Percentiles rank a stretch among this genome's conserved stretches.
Evolutionary conservation across 2,329 filamentous ascomycete genomes (phyloP).

Genomic region (Aspergillus tanneri): DNA sequence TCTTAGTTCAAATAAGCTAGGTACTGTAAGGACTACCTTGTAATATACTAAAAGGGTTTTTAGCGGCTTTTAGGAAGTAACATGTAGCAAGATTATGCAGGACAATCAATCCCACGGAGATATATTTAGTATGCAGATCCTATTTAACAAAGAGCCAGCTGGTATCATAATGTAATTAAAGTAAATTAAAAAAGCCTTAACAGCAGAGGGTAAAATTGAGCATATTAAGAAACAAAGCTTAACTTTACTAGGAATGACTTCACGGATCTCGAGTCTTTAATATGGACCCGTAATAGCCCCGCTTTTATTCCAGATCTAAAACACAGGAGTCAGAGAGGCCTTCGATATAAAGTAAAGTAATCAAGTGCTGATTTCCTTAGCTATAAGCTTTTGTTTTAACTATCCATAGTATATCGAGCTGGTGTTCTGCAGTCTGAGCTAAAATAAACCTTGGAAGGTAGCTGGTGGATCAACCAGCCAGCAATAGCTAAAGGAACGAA

Average conservation of each 20-base stretch:
- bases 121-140: constrained; percentile 6
- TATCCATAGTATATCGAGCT: background rate
- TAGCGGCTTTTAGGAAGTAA: constrained; percentile 5
- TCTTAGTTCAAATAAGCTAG: constrained; percentile 4
- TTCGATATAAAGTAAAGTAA: background rate
- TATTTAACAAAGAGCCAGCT: background rate
- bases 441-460: background rate
- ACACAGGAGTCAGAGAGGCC: constrained; percentile 1
- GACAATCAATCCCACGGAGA: constrained; percentile 5
- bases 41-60: constrained; percentile 6
- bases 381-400: background rate
- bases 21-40: constrained; percentile 4
- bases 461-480: background rate
- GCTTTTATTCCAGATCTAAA: constrained; percentile 4
- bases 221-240: constrained; percentile 10
- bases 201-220: background rate
- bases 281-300: constrained; percentile 1
- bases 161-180: background rate
- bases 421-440: background rate
- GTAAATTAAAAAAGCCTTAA: constrained; percentile 10
- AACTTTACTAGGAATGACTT: constrained; percentile 10
- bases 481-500: background rate
- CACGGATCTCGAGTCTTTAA: background rate
- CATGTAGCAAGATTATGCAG: constrained; percentile 1
- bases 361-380: too few species aligned